Conservation (phyloP, 495 filamentous ascomycete genomes). For the Rostrohypoxylon terebratum region DNA sequence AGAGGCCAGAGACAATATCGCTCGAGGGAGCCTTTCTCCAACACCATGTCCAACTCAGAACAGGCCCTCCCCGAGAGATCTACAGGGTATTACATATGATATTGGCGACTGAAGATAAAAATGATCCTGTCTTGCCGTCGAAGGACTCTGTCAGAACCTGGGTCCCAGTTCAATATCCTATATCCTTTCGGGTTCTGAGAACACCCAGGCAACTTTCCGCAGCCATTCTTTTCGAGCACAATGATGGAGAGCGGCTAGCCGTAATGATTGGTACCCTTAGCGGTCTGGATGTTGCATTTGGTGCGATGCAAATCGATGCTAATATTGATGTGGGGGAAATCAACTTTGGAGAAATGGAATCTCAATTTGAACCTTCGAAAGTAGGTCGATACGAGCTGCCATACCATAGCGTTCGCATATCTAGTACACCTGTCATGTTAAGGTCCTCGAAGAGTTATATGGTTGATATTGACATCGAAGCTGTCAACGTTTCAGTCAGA, state of each 20-base stretch:
- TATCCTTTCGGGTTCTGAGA: neutral
- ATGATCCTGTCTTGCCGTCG: neutral
- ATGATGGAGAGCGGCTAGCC: neutral
- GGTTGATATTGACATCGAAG: conserved; percentile 20
- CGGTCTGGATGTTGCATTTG: conserved; percentile 33
- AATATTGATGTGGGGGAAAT: neutral
- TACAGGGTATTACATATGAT: conserved; percentile 14
- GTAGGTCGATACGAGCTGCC: neutral
- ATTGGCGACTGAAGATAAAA: neutral
- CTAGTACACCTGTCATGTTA: neutral
- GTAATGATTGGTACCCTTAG: conserved; percentile 19
- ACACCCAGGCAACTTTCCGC: conserved; percentile 12
- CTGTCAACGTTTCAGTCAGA: neutral
- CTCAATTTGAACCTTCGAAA: neutral
- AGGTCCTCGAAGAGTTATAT: conserved; percentile 10
- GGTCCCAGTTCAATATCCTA: neutral
- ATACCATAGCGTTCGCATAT: conserved; percentile 11
- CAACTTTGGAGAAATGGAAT: neutral
- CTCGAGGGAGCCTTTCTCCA: conserved; percentile 24
- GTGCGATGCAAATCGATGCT: conserved; percentile 33
- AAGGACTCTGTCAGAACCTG: neutral
- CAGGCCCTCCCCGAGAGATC: neutral
- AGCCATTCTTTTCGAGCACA: conserved; percentile 3
- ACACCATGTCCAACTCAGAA: conserved; percentile 27
- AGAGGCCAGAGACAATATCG: conserved; percentile 20